phyloP scores from a whole-genome alignment of 495 filamentous ascomycete genomes.

The Acidomyces sp. region DNA sequence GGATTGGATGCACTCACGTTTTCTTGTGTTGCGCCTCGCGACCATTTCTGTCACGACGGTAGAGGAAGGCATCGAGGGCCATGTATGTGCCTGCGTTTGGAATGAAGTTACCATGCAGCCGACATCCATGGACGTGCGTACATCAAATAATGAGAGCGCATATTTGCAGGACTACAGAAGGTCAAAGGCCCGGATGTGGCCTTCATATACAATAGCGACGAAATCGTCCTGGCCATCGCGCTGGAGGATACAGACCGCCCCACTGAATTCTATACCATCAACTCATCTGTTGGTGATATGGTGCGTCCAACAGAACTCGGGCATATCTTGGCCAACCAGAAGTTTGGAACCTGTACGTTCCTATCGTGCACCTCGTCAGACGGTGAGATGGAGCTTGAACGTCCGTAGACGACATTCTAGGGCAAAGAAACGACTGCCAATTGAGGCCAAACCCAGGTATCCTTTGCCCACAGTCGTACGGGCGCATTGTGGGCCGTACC shows the following conservation, averaged over 20 bases:
- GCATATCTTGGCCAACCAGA: not conserved
- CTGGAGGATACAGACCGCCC: slow-evolving; percentile 7
- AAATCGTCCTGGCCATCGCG: slow-evolving; percentile 13
- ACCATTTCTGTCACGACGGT: slow-evolving; percentile 10
- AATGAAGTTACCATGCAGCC: too few species aligned
- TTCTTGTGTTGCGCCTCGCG: slow-evolving; percentile 8
- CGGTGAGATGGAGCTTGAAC: slow-evolving; percentile 7
- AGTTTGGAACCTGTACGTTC: slow-evolving; percentile 4
- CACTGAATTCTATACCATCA: slow-evolving; percentile 12
- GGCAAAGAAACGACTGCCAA: too few species aligned
- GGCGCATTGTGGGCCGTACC: slow-evolving; percentile 28
- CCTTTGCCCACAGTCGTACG: slow-evolving; percentile 25
- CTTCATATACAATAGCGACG: slow-evolving; percentile 17
- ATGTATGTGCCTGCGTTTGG: too few species aligned
- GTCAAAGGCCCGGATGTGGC: slow-evolving; percentile 8
- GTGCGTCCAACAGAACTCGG: slow-evolving; percentile 9
- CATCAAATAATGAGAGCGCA: too few species aligned
- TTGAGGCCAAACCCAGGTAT: too few species aligned
- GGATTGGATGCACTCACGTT: slow-evolving; percentile 11
- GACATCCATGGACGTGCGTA: too few species aligned
- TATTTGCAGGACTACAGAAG: slow-evolving; percentile 4
- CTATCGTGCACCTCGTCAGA: slow-evolving; percentile 6
- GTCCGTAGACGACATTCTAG: slow-evolving; percentile 2
- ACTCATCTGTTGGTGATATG: slow-evolving; percentile 12
- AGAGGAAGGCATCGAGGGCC: too few species aligned